Percentiles rank a stretch among this genome's conserved stretches.
phyloP scores from a whole-genome alignment of 2,329 filamentous ascomycete genomes.

The Alternaria conjuncta region DNA sequence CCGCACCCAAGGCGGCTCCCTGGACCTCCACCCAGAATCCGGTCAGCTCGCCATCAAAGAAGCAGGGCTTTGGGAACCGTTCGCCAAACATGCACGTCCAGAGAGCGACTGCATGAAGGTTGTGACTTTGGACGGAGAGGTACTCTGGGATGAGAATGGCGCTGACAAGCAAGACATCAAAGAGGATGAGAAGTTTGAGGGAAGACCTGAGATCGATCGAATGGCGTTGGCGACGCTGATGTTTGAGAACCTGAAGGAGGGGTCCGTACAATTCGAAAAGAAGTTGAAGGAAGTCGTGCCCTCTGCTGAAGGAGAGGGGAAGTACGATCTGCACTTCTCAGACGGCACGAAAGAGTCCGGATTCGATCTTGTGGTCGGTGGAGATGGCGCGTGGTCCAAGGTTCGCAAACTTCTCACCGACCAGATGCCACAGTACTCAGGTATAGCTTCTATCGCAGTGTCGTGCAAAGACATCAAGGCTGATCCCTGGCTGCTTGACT shows the following conservation, averaged over 20 bases:
- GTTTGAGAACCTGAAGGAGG: slow-evolving; percentile 54
- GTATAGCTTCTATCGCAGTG: slow-evolving; percentile 55
- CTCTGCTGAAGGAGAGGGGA: neutral
- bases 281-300: slow-evolving; percentile 48
- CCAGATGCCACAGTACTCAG: slow-evolving; percentile 55
- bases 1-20: slow-evolving; percentile 46
- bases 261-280: slow-evolving; percentile 38
- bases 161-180: slow-evolving; percentile 48
- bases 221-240: slow-evolving; percentile 39
- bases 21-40: slow-evolving; percentile 61
- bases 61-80: slow-evolving; percentile 59
- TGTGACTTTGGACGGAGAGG: slow-evolving; percentile 47
- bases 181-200: slow-evolving; percentile 34
- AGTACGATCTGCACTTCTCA: slow-evolving; percentile 41
- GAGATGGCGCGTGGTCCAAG: slow-evolving; percentile 57
- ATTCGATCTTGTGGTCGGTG: slow-evolving; percentile 57
- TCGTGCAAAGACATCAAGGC: slow-evolving; percentile 54
- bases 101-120: slow-evolving; percentile 61
- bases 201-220: slow-evolving; percentile 60
- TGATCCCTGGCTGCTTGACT: slow-evolving; percentile 50
- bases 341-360: slow-evolving; percentile 37
- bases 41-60: slow-evolving; percentile 61
- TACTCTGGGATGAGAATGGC: slow-evolving; percentile 37
- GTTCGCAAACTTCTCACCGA: slow-evolving; percentile 36
- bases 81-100: slow-evolving; percentile 58